phyloP scores from a whole-genome alignment of 2,329 filamentous ascomycete species.

The Sarocladiaceae sp. region DNA sequence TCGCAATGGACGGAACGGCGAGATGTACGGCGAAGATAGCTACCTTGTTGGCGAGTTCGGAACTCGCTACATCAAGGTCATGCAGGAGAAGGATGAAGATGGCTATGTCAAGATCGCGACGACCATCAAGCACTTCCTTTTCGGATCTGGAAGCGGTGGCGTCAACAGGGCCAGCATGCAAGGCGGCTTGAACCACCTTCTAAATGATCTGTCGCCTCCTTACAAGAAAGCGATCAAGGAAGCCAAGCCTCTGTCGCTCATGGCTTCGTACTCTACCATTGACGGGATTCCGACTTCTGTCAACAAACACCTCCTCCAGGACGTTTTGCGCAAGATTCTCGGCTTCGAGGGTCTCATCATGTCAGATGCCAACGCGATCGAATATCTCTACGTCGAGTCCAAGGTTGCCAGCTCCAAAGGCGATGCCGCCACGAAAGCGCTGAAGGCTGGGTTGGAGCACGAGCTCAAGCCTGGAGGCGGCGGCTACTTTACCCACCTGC shows the following conservation, averaged over 20 bases:
- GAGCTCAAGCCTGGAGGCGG: conserved; percentile 20
- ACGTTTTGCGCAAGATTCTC: conserved; percentile 19
- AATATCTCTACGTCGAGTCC: conserved; percentile 21
- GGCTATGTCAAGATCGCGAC: conserved; percentile 27
- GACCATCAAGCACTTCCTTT: conserved; percentile 30
- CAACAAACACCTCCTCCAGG: conserved; percentile 25
- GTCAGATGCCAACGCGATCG: conserved; percentile 24
- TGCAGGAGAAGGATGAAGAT: conserved; percentile 26
- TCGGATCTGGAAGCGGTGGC: conserved; percentile 24
- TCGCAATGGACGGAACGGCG: no score
- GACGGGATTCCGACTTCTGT: conserved; percentile 24
- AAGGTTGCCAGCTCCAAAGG: conserved; percentile 20
- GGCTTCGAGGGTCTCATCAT: conserved; percentile 27
- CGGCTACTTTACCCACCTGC: conserved; percentile 18
- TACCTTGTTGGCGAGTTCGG: conserved; percentile 25
- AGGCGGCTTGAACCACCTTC: conserved; percentile 26
- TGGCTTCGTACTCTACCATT: conserved; percentile 25
- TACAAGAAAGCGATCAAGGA: conserved; percentile 23
- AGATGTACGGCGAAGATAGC: conserved; percentile 26
- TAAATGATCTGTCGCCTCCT: conserved; percentile 24
- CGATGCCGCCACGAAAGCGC: conserved; percentile 22
- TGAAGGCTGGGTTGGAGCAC: conserved; percentile 21
- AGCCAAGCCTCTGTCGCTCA: conserved; percentile 21
- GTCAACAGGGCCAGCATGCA: conserved; percentile 26
- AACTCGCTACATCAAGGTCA: conserved; percentile 24